Percentiles rank a stretch among this genome's conserved stretches.
Conservation (phyloP, 2,329 filamentous ascomycete species). For the Penicillium sclerotigenum region DNA sequence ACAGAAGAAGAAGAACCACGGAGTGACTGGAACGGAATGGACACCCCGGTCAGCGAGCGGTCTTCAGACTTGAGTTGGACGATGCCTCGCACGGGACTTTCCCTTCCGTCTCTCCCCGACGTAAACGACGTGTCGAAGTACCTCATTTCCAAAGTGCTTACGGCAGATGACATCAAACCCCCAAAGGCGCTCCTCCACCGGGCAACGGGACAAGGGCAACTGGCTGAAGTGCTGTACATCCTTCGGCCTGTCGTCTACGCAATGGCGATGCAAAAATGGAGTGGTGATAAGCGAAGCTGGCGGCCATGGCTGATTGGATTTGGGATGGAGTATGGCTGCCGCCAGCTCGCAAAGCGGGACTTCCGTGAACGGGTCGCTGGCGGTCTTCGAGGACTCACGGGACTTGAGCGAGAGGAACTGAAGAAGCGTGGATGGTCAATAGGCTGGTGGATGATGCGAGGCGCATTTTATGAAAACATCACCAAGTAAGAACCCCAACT, state of each 20-base stretch:
- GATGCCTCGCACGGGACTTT: conserved; percentile 92
- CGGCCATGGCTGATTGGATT: conserved; percentile 86
- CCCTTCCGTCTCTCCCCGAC: conserved; percentile 76
- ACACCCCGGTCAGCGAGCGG: conserved; percentile 42
- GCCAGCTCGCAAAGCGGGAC: conserved; percentile 73
- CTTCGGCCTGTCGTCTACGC: conserved; percentile 85
- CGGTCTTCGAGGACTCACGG: conserved; percentile 72
- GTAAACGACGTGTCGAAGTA: conserved; percentile 81
- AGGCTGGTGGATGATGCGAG: conserved; percentile 94
- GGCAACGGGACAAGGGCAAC: conserved; percentile 66
- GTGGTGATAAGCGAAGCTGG: conserved; percentile 75
- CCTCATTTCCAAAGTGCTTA: conserved; percentile 83
- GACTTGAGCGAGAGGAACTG: conserved; percentile 86
- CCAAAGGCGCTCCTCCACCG: conserved; percentile 81
- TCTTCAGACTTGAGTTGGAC: conserved; percentile 62
- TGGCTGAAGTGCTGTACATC: conserved; percentile 90
- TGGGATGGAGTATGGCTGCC: conserved; percentile 78
- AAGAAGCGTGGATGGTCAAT: conserved; percentile 83
- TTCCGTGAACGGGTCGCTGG: conserved; percentile 62
- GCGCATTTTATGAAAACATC: conserved; percentile 93
- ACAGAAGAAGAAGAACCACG: conserved; percentile 46
- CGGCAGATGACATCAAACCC: conserved; percentile 93
- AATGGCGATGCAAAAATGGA: conserved; percentile 70
- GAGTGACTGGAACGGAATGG: conserved; percentile 48
- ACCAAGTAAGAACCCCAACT: conserved; percentile 56